Base-by-base conservation (phyloP, 2,329 filamentous ascomycete species). In the Aspergillus melleus region DNA sequence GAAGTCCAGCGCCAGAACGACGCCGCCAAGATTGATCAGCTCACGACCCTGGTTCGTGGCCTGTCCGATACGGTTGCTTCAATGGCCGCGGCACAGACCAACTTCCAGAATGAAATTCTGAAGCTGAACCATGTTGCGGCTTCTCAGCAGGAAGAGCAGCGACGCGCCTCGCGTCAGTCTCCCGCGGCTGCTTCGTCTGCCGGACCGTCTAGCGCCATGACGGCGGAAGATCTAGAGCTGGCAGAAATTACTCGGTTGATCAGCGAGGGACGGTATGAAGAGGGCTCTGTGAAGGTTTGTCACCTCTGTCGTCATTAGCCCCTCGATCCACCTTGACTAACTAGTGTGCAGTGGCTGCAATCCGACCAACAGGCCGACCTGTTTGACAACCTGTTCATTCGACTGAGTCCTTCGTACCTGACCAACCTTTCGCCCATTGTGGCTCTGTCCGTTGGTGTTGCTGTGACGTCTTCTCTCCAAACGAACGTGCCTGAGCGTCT, bases 381-480 rank as follows among this genome's bases (percentile, higher is more conserved):
- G n/a, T 89, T 88, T 68, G 84, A 88, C 70, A 79, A 81, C 29
- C 78, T 88, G 54, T 88, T 89, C 68, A 79, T 85, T 22, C 81
- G 79, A 57, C 79, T 83, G 66, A 82, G 84, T 61, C 85, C 86
- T 1, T 72, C 76, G 9, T 88, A 86, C 70, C 76, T 88, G 24
- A 75, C 75, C 19, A 76, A 79, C 44, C 79, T 88, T 19, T 81
- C 84, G 30, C 81, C 84, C 2, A 80, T 89, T 46, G 80, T 88
- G 39, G 78, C 81, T 24, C 79, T 89, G 47, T 87, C 85, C 2
- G 84, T 87, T 26, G 84, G 83, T 55, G 85, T 85, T 22, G 85
- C 86, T n/a, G 83, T 88, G 26, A 86, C 84, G 2, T 80, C 82
- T 3, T 80, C 80, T 49, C 75, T 88, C 58, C 77, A 82, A 30